phyloP scores from a whole-genome alignment of 805 yeast species.

The Yamadazyma endophytica region DNA sequence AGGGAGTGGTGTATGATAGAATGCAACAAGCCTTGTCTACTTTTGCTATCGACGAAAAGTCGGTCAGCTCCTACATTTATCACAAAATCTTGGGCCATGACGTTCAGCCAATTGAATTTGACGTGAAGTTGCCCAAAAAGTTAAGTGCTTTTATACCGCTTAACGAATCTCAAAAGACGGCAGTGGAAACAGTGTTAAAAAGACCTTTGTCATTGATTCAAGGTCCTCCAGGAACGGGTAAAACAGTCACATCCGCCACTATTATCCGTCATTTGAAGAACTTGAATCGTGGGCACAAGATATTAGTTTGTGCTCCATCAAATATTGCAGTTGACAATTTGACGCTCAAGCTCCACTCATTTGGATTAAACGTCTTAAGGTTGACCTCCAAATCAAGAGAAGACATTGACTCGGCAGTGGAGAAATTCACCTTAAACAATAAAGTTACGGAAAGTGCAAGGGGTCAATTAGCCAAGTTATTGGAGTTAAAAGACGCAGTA shows the following conservation, averaged over 20 bases:
- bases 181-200: slow-evolving; percentile 64
- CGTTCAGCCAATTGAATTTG: slow-evolving; percentile 58
- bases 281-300: slow-evolving; percentile 50
- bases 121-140: slow-evolving; percentile 54
- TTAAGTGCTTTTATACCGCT: slow-evolving; percentile 67
- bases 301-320: slow-evolving; percentile 92
- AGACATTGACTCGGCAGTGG: slow-evolving; percentile 66
- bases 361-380: slow-evolving; percentile 77
- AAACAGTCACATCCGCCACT: slow-evolving; percentile 89
- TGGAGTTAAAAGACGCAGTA: slow-evolving; percentile 53
- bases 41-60: slow-evolving; percentile 67
- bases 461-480: slow-evolving; percentile 55
- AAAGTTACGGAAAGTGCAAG: slow-evolving; percentile 45
- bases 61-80: slow-evolving; percentile 71
- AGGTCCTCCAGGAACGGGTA: slow-evolving; percentile 86
- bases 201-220: slow-evolving; percentile 79
- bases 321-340: slow-evolving; percentile 93
- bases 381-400: slow-evolving; percentile 74
- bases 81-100: slow-evolving; percentile 80
- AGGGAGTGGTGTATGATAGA: slow-evolving; percentile 74
- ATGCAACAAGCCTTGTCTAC: slow-evolving; percentile 73
- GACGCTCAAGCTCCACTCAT: slow-evolving; percentile 62
- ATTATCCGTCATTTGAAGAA: slow-evolving; percentile 73
- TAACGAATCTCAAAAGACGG: slow-evolving; percentile 75
- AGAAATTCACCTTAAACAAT: slow-evolving; percentile 54